Base-by-base conservation (phyloP, 257 asterid species). In the Ballota nigra region DNA sequence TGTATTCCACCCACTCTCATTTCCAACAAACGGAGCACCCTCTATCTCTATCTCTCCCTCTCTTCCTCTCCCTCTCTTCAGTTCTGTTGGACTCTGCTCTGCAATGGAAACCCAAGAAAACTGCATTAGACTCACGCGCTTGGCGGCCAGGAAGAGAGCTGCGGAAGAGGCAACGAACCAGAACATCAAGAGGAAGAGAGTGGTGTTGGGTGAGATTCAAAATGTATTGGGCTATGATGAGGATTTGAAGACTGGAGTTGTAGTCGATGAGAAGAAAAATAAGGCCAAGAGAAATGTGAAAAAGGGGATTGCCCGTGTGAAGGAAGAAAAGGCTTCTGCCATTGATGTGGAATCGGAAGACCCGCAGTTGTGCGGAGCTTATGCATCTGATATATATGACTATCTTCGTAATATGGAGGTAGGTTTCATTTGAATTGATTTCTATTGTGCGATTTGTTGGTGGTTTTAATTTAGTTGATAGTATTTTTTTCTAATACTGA, bases 331-430 rank as follows among this genome's bases (percentile, higher is more conserved):
- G 19, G 74, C 36, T 65, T 68, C 15, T 41, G 83, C 66, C n/a
- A 60, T 76, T 40, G 75, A 66, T 60, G 76, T 36, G n/a, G 83
- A 73, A 65, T 78, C 13, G 18, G 73, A 78, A n/a, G 90, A 93
- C 29, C 92, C 92, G 0, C 96, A 85, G 84, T 84, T 91, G 96
- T 86, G 97, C 52, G 72, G 13, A 26, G 75, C 83, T 13, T 86
- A 89, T 76, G 95, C 69, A 79, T 77, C 90, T 70, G 96, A 89
- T 64, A 91, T 93, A 20, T 89, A 87, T 38, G 83, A 80, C 0
- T 93, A 91, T 76, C 96, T 93, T 81, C 96, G 77, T 26, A 38
- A 19, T 13, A 85, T 91, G 94, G 97, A 91, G 98, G 98, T 91
- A 8, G 24, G 77, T 8, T 45, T 43, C 5, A 24, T 57, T 63